Evolutionary conservation across 495 filamentous ascomycete species (phyloP).

Genomic region (Terfezia claveryi): DNA sequence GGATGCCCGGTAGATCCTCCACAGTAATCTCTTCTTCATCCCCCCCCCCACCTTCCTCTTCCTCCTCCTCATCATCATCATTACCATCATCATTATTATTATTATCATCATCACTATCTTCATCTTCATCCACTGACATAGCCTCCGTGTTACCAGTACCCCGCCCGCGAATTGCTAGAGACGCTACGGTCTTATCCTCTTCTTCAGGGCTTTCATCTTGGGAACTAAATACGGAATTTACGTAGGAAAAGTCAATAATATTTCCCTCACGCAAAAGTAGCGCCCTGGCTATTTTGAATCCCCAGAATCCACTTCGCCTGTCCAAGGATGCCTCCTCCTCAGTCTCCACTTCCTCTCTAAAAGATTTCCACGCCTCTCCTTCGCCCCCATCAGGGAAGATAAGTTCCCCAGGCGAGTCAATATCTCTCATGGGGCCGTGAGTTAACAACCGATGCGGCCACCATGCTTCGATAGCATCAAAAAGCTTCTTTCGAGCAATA

Average conservation of each 20-base stretch:
- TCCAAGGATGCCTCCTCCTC: neutral
- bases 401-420: conserved; percentile 5
- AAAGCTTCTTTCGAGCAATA: neutral
- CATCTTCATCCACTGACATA: conserved; percentile 8
- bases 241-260: conserved; percentile 33
- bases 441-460: too few species aligned
- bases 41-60: neutral
- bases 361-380: neutral
- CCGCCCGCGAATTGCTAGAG: conserved; percentile 4
- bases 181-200: neutral
- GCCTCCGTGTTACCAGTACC: too few species aligned
- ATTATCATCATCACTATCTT: conserved; percentile 9
- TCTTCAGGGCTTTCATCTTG: neutral
- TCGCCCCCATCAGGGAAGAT: conserved; percentile 8
- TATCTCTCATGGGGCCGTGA: neutral
- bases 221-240: conserved; percentile 28
- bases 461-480: neutral
- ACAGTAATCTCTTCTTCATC: too few species aligned
- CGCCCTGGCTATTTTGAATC: conserved; percentile 36
- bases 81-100: neutral
- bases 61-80: conserved; percentile 16
- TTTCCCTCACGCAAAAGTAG: conserved; percentile 39
- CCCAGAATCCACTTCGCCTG: neutral
- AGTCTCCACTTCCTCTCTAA: neutral
- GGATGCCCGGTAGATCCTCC: too few species aligned